Evolutionary conservation across 768 basidiomycete species (phyloP), one percentile per base, ranked within the genome.

Genomic region (Russula olivacea): DNA sequence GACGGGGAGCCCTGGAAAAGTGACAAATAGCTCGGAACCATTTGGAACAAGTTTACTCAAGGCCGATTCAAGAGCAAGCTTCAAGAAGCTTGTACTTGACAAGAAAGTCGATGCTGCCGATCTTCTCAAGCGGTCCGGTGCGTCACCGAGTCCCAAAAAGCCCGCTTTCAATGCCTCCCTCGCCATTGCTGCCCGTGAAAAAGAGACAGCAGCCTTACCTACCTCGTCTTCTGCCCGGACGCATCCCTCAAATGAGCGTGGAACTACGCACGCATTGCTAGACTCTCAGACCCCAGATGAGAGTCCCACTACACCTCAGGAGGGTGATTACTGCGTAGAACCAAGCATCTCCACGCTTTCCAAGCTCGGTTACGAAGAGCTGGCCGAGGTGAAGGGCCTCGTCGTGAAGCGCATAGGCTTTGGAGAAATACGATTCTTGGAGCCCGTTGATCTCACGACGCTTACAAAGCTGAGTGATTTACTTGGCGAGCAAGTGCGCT

Each of bases 281-380:
- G 57, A 55, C 54, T 30, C 48, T 12, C 66, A 63, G 25, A 15
- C 40, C 25, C 5, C 40, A 21, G 36, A 28, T 52, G 61, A 66
- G 15, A 57, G 34, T 34, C 49, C 40, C 10, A n/a, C 59, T 4
- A 30, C 47, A 9, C 53, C 54, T 17, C 82, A 86, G 64, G 85
- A 93, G 65, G 97, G 95, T 47, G 92, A 97, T 64, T 99, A 98
- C 76, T 98, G 86, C 82, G 84, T 89, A 61, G 86, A 86, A 66
- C 97, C 97, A 14, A 83, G 86, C 58, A 75, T 98, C 61, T 76
- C 81, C 38, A 81, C 81, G 36, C 83, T 98, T 65, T 84, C 86
- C 70, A 82, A 84, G 61, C 77, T 82, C 28, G 83, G 89, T 21
- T 85, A 88, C 70, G 83, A 87, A 66, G 84, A 92, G 59, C 77